Conservation (phyloP, 2,329 filamentous ascomycete species). For the Ophiostoma himal-ulmi region DNA sequence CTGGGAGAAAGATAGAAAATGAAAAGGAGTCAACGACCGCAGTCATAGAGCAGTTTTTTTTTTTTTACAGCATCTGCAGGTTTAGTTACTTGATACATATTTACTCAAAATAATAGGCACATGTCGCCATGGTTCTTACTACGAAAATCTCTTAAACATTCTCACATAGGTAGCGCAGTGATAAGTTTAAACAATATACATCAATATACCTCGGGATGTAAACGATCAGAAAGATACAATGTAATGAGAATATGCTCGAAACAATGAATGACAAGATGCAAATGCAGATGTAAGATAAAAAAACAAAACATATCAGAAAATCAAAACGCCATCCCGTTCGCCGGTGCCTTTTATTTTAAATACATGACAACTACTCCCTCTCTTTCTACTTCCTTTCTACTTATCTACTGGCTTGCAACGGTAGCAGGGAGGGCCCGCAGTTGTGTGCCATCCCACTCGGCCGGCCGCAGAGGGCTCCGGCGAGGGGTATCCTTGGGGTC, state of each 20-base stretch:
- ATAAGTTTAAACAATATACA: not conserved
- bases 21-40: not conserved
- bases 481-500: slow-evolving; percentile 59
- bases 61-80: not conserved
- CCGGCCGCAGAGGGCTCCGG: slow-evolving; percentile 45
- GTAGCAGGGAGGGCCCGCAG: slow-evolving; percentile 15
- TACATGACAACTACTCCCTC: not conserved
- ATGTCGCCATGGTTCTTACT: not conserved
- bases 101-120: not conserved
- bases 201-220: slow-evolving; percentile 1
- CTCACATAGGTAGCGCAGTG: not conserved
- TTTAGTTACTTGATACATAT: not conserved
- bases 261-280: not conserved
- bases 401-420: slow-evolving; percentile 8
- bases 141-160: not conserved
- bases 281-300: not conserved
- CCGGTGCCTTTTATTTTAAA: slow-evolving; percentile 7
- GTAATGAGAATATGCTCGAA: not conserved
- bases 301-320: not conserved
- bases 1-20: not conserved
- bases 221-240: not conserved
- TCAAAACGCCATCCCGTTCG: slow-evolving; percentile 16
- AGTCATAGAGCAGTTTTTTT: not conserved
- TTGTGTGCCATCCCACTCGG: slow-evolving; percentile 24
- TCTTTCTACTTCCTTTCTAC: not conserved